phyloP scores from a whole-genome alignment of 371 early-diverging fungal species.

The Catenaria anguillulae region DNA sequence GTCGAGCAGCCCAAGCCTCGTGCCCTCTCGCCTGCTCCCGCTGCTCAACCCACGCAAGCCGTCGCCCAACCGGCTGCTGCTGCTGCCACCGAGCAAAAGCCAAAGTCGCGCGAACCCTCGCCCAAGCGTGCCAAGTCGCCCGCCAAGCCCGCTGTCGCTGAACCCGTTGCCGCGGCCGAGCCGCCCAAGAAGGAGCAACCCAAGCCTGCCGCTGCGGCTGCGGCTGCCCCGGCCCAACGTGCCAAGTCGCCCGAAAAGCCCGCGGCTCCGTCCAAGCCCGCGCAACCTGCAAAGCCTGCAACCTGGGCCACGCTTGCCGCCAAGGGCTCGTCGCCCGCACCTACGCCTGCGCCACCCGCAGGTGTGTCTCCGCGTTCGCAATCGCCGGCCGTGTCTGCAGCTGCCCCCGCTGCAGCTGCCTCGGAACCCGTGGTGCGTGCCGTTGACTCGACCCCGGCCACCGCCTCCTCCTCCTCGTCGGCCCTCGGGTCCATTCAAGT shows the following conservation, averaged over 20 bases:
- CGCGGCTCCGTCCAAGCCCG: conserved; percentile 4
- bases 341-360: conserved; percentile 6
- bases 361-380: conserved; percentile 5
- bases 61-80: not conserved
- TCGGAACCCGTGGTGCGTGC: not conserved
- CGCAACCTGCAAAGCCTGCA: too few species aligned
- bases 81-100: conserved; percentile 5
- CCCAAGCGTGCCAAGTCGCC: conserved; percentile 5
- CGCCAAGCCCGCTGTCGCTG: not conserved
- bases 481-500: too few species aligned
- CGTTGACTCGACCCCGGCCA: too few species aligned
- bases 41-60: conserved; percentile 2
- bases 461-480: too few species aligned
- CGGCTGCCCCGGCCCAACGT: conserved; percentile 7
- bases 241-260: conserved; percentile 4
- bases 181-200: too few species aligned
- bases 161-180: conserved; percentile 6
- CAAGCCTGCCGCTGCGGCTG: conserved; percentile 9
- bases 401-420: conserved; percentile 4
- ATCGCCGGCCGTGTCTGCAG: not conserved
- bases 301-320: conserved; percentile 3
- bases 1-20: conserved; percentile 5
- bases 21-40: conserved; percentile 1
- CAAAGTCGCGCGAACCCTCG: conserved; percentile 3
- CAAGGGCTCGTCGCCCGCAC: conserved; percentile 5